A percentile compares a stretch with the other conserved stretches of the same genome.
phyloP scores from a whole-genome alignment of 768 basidiomycete genomes.

The Cystoderma amianthinum region DNA sequence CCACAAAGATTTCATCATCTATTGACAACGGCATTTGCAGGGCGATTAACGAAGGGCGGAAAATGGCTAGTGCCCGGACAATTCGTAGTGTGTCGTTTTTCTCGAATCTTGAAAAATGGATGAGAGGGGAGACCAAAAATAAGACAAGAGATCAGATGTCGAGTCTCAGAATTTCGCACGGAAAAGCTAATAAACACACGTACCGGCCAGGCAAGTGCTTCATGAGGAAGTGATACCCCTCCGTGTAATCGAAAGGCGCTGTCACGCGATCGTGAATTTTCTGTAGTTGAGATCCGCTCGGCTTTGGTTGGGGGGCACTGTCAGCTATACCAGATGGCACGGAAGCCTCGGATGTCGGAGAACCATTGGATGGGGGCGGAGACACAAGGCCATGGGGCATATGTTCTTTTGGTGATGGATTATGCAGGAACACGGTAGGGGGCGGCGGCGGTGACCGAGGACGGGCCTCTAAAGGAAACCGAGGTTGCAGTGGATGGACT shows the following conservation, averaged over 20 bases:
- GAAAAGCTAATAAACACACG: slow-evolving; percentile 32
- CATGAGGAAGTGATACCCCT: slow-evolving; percentile 97
- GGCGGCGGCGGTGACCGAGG: slow-evolving; percentile 31
- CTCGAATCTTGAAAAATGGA: slow-evolving; percentile 63
- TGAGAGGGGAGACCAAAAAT: slow-evolving; percentile 11
- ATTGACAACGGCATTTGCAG: slow-evolving; percentile 96
- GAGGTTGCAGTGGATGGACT: slow-evolving; percentile 42
- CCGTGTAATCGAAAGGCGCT: slow-evolving; percentile 88
- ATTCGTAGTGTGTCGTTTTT: slow-evolving; percentile 94
- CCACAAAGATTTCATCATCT: slow-evolving; percentile 95
- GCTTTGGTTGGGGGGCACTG: slow-evolving; percentile 14
- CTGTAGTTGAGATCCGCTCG: slow-evolving; percentile 36
- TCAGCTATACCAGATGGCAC: slow-evolving; percentile 31
- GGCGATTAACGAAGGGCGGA: slow-evolving; percentile 94
- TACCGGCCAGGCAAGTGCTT: slow-evolving; percentile 82
- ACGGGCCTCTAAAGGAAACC: slow-evolving; percentile 40
- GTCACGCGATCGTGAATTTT: slow-evolving; percentile 62
- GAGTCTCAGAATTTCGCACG: slow-evolving; percentile 32
- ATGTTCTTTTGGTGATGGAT: slow-evolving; percentile 20
- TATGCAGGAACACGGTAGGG: slow-evolving; percentile 22
- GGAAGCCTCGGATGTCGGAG: slow-evolving; percentile 32
- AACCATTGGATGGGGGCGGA: slow-evolving; percentile 29
- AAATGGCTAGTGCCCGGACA: slow-evolving; percentile 90
- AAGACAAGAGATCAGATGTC: slow-evolving; percentile 32
- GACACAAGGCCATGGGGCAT: slow-evolving; percentile 25